phyloP scores from a whole-genome alignment of 2,329 filamentous ascomycete species.

The Tolypocladium guangdongense region DNA sequence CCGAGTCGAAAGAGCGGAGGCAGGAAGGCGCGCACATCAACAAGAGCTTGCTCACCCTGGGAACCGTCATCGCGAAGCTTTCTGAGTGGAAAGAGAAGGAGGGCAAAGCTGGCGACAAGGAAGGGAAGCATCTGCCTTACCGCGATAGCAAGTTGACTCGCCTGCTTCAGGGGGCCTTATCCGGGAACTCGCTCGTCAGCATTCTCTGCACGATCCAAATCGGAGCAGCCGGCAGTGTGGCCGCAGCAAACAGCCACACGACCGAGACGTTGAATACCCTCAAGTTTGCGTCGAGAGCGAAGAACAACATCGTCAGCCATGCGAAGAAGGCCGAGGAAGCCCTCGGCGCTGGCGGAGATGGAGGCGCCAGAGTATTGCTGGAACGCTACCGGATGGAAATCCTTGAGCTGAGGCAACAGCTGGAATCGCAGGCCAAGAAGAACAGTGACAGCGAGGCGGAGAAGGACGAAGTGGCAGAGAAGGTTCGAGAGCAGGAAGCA shows the following conservation, averaged over 20 bases:
- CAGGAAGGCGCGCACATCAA: constrained; percentile 97
- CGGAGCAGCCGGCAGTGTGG: constrained; percentile 62
- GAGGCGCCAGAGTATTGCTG: constrained; percentile 73
- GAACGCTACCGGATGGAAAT: constrained; percentile 95
- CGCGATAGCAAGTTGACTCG: constrained; percentile 95
- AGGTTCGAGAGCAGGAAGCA: constrained; percentile 65
- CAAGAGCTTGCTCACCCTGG: constrained; percentile 89
- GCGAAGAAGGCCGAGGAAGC: constrained; percentile 93
- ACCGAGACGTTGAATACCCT: constrained; percentile 89
- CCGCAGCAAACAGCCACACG: constrained; percentile 62
- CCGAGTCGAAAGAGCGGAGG: constrained; percentile 86
- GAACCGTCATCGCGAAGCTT: constrained; percentile 89
- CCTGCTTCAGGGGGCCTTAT: constrained; percentile 81
- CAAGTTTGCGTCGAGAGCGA: constrained; percentile 91
- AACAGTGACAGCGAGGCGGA: constrained; percentile 48
- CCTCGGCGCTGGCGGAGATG: constrained; percentile 67
- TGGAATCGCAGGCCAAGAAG: constrained; percentile 72
- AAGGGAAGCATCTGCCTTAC: constrained; percentile 89
- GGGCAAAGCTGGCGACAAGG: constrained; percentile 61
- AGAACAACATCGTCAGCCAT: constrained; percentile 96
- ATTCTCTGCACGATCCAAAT: constrained; percentile 96
- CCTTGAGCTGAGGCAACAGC: constrained; percentile 63
- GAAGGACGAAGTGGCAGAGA: constrained; percentile 60
- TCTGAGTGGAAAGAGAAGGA: constrained; percentile 82
- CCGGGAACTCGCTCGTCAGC: constrained; percentile 87